Evolutionary conservation across 2,329 filamentous ascomycete species (phyloP).

Genomic region (Geosmithia flava): DNA sequence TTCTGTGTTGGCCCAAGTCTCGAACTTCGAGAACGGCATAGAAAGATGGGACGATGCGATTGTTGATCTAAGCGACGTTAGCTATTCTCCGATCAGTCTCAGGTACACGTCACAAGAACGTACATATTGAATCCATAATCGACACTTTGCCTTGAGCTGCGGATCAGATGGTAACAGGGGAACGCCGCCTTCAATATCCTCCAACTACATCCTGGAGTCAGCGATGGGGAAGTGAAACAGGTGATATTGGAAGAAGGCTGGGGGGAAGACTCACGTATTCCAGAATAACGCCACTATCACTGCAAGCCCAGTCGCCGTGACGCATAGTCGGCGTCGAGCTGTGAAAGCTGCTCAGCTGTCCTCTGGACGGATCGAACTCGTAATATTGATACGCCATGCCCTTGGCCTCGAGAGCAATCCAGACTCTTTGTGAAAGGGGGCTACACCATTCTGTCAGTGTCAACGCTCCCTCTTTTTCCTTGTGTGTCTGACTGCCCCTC

Average conservation of each 20-base stretch:
- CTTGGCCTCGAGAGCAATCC: constrained; percentile 79
- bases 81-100: background rate
- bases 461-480: background rate
- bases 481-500: background rate
- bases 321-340: constrained; percentile 66
- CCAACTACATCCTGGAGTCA: constrained; percentile 36
- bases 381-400: constrained; percentile 73
- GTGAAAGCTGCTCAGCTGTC: constrained; percentile 63
- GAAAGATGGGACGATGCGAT: constrained; percentile 63
- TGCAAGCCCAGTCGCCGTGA: constrained; percentile 70
- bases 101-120: constrained; percentile 12
- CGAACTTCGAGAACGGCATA: constrained; percentile 60
- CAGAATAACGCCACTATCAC: constrained; percentile 70
- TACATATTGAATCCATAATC: constrained; percentile 73
- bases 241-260: background rate
- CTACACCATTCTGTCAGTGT: constrained; percentile 21
- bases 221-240: constrained; percentile 1
- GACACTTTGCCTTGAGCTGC: constrained; percentile 58
- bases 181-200: constrained; percentile 53
- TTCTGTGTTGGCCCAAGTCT: constrained; percentile 18
- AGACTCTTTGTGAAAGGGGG: constrained; percentile 77
- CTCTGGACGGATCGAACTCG: constrained; percentile 58
- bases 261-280: constrained; percentile 54
- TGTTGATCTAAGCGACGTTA: constrained; percentile 49
- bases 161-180: constrained; percentile 53